Percentiles rank a stretch among this genome's conserved stretches.
Conservation (phyloP, 495 filamentous ascomycete species). For the Xylaria palmicola region DNA sequence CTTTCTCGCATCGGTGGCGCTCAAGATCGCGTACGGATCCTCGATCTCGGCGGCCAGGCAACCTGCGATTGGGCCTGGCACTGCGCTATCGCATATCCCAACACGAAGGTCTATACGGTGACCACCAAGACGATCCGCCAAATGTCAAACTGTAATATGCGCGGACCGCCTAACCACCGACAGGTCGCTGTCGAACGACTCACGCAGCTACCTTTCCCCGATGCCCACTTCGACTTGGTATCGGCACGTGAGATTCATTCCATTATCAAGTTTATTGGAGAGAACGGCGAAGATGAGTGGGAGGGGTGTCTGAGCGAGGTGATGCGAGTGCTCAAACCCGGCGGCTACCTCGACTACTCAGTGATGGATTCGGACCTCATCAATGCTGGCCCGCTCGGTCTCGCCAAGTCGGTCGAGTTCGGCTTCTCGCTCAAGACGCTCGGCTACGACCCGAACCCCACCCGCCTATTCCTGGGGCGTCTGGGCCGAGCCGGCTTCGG, state of each 20-base stretch:
- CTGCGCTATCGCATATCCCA: slow-evolving; percentile 76
- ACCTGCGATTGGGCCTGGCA: slow-evolving; percentile 96
- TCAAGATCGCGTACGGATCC: slow-evolving; percentile 61
- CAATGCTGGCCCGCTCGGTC: slow-evolving; percentile 71
- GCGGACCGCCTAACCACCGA: slow-evolving; percentile 84
- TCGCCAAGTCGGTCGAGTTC: slow-evolving; percentile 85
- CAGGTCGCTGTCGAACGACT: slow-evolving; percentile 71
- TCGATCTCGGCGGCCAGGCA: slow-evolving; percentile 85
- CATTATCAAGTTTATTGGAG: slow-evolving; percentile 67
- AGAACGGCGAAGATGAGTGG: slow-evolving; percentile 75
- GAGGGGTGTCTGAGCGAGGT: slow-evolving; percentile 82
- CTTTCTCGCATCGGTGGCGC: slow-evolving; percentile 49
- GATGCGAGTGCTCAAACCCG: slow-evolving; percentile 86
- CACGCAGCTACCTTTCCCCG: slow-evolving; percentile 80
- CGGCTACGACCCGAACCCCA: slow-evolving; percentile 83
- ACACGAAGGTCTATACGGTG: slow-evolving; percentile 83
- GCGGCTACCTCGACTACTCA: slow-evolving; percentile 87
- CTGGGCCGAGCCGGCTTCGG: slow-evolving; percentile 73
- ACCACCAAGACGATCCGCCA: slow-evolving; percentile 65
- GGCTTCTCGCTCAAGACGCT: slow-evolving; percentile 80
- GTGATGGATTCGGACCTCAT: slow-evolving; percentile 87
- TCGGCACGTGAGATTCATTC: slow-evolving; percentile 86
- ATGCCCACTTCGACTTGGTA: slow-evolving; percentile 88
- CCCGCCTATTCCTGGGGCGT: slow-evolving; percentile 72
- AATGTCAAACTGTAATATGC: slow-evolving; percentile 64